These are phyloP conservation scores for Pisolithus sp. DNA, from an alignment of 768 basidiomycete genomes.

Conservation along the genomic window DNA sequence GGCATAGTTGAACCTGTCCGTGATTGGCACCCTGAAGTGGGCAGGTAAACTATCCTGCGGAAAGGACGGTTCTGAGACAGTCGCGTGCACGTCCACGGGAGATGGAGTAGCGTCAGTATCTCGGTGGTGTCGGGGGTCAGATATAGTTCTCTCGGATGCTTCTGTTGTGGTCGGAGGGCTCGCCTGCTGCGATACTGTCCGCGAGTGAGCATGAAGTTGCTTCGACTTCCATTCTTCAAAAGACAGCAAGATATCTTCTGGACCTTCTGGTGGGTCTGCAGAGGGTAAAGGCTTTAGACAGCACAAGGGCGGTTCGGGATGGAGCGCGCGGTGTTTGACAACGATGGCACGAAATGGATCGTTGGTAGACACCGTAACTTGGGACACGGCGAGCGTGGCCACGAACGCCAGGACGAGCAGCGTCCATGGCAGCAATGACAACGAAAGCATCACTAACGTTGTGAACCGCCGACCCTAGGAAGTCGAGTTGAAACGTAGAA, in stretches of 20 bases:
- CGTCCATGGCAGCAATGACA: constrained; percentile 4
- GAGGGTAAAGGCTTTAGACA: constrained; percentile 50
- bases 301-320: constrained; percentile 56
- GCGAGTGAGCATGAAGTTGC: constrained; percentile 39
- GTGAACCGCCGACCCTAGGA: constrained; percentile 12
- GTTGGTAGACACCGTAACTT: constrained; percentile 34
- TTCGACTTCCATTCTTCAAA: constrained; percentile 89
- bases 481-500: background rate
- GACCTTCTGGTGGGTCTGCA: constrained; percentile 34
- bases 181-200: constrained; percentile 21
- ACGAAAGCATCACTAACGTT: background rate
- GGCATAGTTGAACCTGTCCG: constrained; percentile 93
- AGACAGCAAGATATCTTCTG: constrained; percentile 62
- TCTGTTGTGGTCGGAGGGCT: constrained; percentile 9
- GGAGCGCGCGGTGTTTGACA: constrained; percentile 35
- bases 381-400: constrained; percentile 25
- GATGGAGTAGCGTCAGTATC: constrained; percentile 2
- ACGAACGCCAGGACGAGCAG: constrained; percentile 15
- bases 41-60: constrained; percentile 36
- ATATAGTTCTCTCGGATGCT: constrained; percentile 1
- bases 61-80: constrained; percentile 11
- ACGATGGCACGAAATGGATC: constrained; percentile 59
- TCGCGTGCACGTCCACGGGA: constrained; percentile 5
- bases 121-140: background rate
- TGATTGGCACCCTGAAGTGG: constrained; percentile 67